Base-by-base conservation (phyloP, 345 rosid genomes). In the Capsella bursapastoris region DNA sequence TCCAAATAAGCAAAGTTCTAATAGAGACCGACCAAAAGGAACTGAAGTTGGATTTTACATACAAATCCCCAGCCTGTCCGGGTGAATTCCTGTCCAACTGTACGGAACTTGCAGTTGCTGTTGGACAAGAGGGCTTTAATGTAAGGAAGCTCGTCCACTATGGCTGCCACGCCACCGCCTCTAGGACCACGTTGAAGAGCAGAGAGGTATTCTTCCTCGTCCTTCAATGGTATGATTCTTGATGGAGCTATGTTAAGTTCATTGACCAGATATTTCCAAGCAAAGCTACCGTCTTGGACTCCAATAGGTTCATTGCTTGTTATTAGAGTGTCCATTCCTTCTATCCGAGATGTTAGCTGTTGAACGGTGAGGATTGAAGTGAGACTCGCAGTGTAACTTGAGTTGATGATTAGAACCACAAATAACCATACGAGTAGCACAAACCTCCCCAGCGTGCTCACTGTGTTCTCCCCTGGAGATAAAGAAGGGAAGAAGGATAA, bases 61-160 rank as follows among this genome's bases (percentile, higher is more conserved):
- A 94, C 97, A 70, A 94, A 91, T 83, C 98, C 97, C 97, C 97
- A 91, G 64, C 98, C 97, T 43, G 90, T 86, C 66, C 86, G 85
- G 11, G 98, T 91, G 80, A 94, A 94, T 49, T 91, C 97, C 80
- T 87, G 90, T 15, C 98, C 98, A 11, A 94, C 95, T 3, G 85
- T 91, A 63, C 85, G 84, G 83, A 79, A 94, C 59, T 45, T 34
- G 76, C 98, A 91, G 52, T 85, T 85, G 44, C 88, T 57, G 80
- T 27, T 82, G 66, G 97, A 66, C 80, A 94, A 72, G 64, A 91
- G 90, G 63, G 88, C 74, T 81, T 94, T 91, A n/a, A 94, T 59
- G 72, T 94, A 94, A 75, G 97, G 95, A 73, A 82, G 95, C 84
- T 94, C 96, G n/a, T 94, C 98, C 4, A 94, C 97, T 40, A 94